A percentile compares a stretch with the other conserved stretches of the same genome.
Conservation (phyloP, 805 yeast species). For the Lipomyces kockii region DNA sequence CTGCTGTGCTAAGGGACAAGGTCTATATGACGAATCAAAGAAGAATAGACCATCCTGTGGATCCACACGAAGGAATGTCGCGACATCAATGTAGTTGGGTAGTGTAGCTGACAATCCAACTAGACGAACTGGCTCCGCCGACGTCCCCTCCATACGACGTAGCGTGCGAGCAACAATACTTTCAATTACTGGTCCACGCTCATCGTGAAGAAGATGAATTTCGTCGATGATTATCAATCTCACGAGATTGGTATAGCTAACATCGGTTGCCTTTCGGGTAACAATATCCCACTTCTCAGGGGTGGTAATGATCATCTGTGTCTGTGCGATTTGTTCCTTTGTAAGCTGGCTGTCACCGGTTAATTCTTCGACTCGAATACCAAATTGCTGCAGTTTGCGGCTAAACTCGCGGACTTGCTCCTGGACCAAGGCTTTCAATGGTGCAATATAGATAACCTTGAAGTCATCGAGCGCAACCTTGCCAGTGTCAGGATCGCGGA, state of each 20-base stretch:
- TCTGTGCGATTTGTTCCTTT: constrained; percentile 52
- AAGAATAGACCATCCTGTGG: constrained; percentile 85
- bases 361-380: constrained; percentile 55
- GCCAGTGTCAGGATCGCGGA: constrained; percentile 65
- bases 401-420: constrained; percentile 58
- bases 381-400: constrained; percentile 48
- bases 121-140: constrained; percentile 63
- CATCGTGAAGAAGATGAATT: constrained; percentile 53
- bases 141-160: constrained; percentile 65
- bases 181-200: constrained; percentile 56
- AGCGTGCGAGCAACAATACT: constrained; percentile 57
- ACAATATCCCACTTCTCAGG: constrained; percentile 68
- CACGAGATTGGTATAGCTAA: constrained; percentile 58
- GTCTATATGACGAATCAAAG: constrained; percentile 57
- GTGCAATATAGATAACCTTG: constrained; percentile 57
- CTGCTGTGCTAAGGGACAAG: constrained; percentile 50
- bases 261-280: constrained; percentile 58
- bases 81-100: constrained; percentile 56
- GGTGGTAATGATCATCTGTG: constrained; percentile 62
- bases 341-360: constrained; percentile 60
- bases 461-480: constrained; percentile 38
- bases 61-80: constrained; percentile 57
- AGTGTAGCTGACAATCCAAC: constrained; percentile 60
- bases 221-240: constrained; percentile 57
- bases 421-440: constrained; percentile 61